phyloP scores from a whole-genome alignment of 2,329 filamentous ascomycete genomes.

The Fusarium humuli region DNA sequence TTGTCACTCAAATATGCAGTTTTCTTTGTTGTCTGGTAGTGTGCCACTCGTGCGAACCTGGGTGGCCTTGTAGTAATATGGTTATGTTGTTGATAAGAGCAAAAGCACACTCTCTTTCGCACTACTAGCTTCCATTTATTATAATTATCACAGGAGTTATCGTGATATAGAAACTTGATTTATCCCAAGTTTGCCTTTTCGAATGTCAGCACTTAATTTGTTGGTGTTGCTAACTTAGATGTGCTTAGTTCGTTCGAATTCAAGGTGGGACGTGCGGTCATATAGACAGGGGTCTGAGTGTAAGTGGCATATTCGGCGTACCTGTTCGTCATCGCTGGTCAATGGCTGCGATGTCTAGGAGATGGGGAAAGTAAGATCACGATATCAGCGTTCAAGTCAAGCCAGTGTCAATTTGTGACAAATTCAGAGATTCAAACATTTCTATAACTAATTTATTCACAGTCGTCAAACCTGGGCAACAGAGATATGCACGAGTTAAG shows the following conservation, averaged over 20 bases:
- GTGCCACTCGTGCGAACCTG: background rate
- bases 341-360: background rate
- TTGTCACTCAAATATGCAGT: background rate
- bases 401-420: background rate
- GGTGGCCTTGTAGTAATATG: background rate
- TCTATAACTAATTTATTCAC: background rate
- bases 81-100: background rate
- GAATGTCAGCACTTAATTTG: constrained; percentile 21
- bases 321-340: background rate
- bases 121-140: background rate
- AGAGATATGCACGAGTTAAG: background rate
- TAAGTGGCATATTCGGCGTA: background rate
- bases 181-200: constrained; percentile 6
- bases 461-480: background rate
- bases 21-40: constrained; percentile 14
- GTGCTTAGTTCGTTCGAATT: constrained; percentile 20
- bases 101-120: background rate
- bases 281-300: constrained; percentile 17
- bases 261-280: constrained; percentile 23
- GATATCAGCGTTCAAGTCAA: background rate
- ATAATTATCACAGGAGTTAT: background rate
- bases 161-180: background rate
- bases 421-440: background rate
- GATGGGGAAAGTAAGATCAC: background rate
- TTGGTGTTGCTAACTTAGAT: constrained; percentile 22